These are phyloP conservation scores for Plasmodium sp. DNA, from an alignment of 169 alveolate genomes.

Conservation along the genomic window DNA sequence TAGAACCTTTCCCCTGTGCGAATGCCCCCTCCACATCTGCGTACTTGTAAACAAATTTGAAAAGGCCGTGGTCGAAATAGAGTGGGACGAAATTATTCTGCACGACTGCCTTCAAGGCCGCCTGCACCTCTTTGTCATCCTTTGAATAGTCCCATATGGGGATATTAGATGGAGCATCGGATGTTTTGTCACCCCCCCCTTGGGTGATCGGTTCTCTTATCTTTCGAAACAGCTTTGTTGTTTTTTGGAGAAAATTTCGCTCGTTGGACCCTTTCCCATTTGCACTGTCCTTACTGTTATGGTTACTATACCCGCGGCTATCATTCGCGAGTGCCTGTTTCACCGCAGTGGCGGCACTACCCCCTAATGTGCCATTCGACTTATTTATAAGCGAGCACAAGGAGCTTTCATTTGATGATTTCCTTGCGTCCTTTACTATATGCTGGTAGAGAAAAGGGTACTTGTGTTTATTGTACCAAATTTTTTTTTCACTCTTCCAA, in stretches of 20 bases:
- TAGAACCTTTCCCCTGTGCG: neutral
- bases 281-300: neutral
- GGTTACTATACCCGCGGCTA: neutral
- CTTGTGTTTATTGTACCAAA: constrained; percentile 6
- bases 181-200: neutral
- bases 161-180: neutral
- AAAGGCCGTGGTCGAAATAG: constrained; percentile 41
- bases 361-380: neutral
- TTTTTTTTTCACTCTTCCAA: constrained; percentile 40
- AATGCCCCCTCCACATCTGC: neutral
- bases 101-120: neutral
- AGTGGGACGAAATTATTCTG: constrained; percentile 27
- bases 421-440: constrained; percentile 17
- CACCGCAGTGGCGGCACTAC: neutral
- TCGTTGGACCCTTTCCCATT: neutral
- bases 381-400: neutral
- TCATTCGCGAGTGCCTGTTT: neutral
- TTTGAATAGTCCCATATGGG: neutral
- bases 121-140: neutral
- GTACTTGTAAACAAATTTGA: constrained; percentile 31
- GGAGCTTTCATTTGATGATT: neutral
- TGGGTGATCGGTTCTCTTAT: neutral
- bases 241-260: neutral
- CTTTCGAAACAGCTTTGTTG: neutral
- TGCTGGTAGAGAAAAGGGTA: constrained; percentile 64